Percentiles rank a stretch among this genome's conserved stretches.
Conservation (phyloP, 1,284 basidiomycete species). For the Erythrobasidium hasegawianum region DNA sequence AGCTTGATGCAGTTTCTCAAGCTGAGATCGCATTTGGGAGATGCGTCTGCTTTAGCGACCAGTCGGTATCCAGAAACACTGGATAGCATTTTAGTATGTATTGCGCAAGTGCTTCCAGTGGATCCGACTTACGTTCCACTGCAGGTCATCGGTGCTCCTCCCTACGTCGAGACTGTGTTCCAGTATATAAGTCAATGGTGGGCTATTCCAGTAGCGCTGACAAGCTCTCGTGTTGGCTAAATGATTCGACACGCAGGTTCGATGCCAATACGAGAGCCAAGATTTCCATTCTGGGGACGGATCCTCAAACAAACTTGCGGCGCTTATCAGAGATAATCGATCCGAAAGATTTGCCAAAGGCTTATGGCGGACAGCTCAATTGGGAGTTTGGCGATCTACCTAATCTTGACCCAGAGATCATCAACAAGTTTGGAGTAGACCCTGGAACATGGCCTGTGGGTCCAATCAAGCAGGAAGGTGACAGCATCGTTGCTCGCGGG, state of each 20-base stretch:
- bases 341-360: slow-evolving; percentile 58
- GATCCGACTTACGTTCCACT: not conserved
- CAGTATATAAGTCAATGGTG: slow-evolving; percentile 25
- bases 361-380: slow-evolving; percentile 56
- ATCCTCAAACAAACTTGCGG: slow-evolving; percentile 36
- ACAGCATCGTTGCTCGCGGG: slow-evolving; percentile 17
- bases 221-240: not conserved
- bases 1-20: slow-evolving; percentile 64
- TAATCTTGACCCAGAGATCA: slow-evolving; percentile 32
- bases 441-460: slow-evolving; percentile 35
- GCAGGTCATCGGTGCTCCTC: slow-evolving; percentile 67
- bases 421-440: slow-evolving; percentile 29
- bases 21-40: slow-evolving; percentile 64
- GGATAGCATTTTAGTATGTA: slow-evolving; percentile 36
- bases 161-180: slow-evolving; percentile 65
- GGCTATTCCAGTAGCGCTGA: not conserved
- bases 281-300: slow-evolving; percentile 40
- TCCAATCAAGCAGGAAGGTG: slow-evolving; percentile 29
- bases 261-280: slow-evolving; percentile 28
- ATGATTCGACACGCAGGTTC: not conserved
- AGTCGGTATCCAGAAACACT: slow-evolving; percentile 68
- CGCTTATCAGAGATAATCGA: slow-evolving; percentile 53
- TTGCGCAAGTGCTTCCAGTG: no score
- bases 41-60: slow-evolving; percentile 66
- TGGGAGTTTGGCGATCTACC: slow-evolving; percentile 39